Evolutionary conservation across 2,329 filamentous ascomycete genomes (phyloP).

Genomic region (Arthrobotrys conoides): DNA sequence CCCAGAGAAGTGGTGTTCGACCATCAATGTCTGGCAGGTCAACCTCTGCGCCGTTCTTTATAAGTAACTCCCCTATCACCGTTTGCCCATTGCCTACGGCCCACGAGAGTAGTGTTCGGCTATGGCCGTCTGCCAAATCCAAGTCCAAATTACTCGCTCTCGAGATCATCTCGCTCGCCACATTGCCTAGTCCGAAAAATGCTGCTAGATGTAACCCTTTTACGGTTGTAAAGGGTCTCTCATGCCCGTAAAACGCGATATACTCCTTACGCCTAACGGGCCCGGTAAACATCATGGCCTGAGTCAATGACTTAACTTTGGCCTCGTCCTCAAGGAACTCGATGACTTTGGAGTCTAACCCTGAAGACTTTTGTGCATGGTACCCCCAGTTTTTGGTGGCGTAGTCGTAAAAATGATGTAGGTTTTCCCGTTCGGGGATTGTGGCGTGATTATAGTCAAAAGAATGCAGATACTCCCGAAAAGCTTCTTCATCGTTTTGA

Average conservation of each 20-base stretch:
- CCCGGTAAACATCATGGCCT: too few relatives aligned
- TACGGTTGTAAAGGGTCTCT: background rate
- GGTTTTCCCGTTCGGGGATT: too few relatives aligned
- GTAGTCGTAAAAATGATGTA: constrained; percentile 1
- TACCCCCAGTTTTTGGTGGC: constrained; percentile 4
- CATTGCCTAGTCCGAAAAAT: too few relatives aligned
- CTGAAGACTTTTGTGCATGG: background rate
- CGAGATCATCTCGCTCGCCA: background rate
- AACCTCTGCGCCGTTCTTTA: background rate
- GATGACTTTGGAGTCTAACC: background rate
- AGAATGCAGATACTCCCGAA: too few relatives aligned
- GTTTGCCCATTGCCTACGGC: background rate
- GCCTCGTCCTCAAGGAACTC: background rate
- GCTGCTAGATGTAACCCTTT: too few relatives aligned
- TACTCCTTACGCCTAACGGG: too few relatives aligned
- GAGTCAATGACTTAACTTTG: background rate
- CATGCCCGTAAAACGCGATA: too few relatives aligned
- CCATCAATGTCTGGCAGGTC: background rate
- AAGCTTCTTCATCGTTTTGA: too few relatives aligned
- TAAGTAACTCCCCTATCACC: background rate
- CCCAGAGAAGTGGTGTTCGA: constrained; percentile 1
- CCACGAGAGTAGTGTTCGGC: constrained; percentile 11
- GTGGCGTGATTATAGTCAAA: too few relatives aligned
- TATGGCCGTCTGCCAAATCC: background rate
- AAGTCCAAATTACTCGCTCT: background rate